These are phyloP conservation scores for Tetradesmus lagerheimii DNA, from an alignment of 139 green algal genomes.

Conservation along the genomic window DNA sequence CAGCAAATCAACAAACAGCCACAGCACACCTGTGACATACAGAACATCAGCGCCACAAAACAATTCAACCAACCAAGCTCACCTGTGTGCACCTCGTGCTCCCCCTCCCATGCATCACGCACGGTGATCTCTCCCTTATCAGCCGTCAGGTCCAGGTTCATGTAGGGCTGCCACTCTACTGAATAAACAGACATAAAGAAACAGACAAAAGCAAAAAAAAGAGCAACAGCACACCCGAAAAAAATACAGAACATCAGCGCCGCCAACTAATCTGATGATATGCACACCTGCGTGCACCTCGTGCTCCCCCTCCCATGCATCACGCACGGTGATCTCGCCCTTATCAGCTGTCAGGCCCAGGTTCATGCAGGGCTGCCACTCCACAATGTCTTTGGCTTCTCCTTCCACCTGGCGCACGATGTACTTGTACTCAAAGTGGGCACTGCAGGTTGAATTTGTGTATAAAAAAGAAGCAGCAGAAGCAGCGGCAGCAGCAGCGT, in stretches of 20 bases:
- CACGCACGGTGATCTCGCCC: slow-evolving; percentile 7
- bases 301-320: slow-evolving; percentile 28
- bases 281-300: slow-evolving; percentile 3
- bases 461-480: not conserved
- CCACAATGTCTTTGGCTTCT: not conserved
- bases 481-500: not conserved
- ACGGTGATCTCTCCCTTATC: not conserved
- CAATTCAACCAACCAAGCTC: too few species aligned
- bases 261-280: too few species aligned
- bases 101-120: slow-evolving; percentile 22
- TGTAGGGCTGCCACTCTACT: not conserved
- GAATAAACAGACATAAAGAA: too few species aligned
- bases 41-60: too few species aligned
- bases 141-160: not conserved
- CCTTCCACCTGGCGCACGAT: slow-evolving; percentile 14
- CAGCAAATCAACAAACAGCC: too few species aligned
- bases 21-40: too few species aligned
- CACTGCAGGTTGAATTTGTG: not conserved
- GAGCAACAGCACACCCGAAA: not conserved
- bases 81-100: slow-evolving; percentile 20
- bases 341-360: not conserved
- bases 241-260: too few species aligned
- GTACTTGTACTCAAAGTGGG: slow-evolving; percentile 46
- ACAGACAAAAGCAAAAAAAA: too few species aligned
- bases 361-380: slow-evolving; percentile 31